A percentile compares a stretch with the other conserved stretches of the same genome.
phyloP scores from a whole-genome alignment of 2,329 filamentous ascomycete genomes.

The Aureobasidium sp. region DNA sequence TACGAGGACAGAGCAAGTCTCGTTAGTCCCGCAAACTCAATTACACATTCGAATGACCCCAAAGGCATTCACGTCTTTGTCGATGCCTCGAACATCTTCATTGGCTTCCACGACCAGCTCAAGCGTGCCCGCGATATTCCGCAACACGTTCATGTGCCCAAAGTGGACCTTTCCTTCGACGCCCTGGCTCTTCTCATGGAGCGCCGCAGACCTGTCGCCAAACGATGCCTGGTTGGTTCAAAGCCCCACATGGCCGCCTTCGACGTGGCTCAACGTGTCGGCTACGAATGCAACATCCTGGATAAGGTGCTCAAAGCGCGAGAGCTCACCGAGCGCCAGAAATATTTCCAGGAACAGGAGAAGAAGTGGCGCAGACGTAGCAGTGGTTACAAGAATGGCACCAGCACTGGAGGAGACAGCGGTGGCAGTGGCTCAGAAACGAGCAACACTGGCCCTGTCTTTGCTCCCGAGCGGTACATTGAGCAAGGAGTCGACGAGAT shows the following conservation, averaged over 20 bases:
- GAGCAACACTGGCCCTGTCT: slow-evolving; percentile 28
- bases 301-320: slow-evolving; percentile 63
- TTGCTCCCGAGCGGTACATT: slow-evolving; percentile 49
- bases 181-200: slow-evolving; percentile 70
- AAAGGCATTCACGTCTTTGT: slow-evolving; percentile 60
- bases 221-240: slow-evolving; percentile 71
- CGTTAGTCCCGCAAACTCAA: slow-evolving; percentile 35
- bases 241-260: slow-evolving; percentile 53
- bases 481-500: slow-evolving; percentile 96
- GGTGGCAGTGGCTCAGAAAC: slow-evolving; percentile 40
- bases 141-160: slow-evolving; percentile 46
- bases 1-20: slow-evolving; percentile 35
- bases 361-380: slow-evolving; percentile 4
- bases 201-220: slow-evolving; percentile 60
- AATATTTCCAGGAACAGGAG: slow-evolving; percentile 42
- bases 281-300: slow-evolving; percentile 68
- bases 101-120: slow-evolving; percentile 72
- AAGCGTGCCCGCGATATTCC: slow-evolving; percentile 55
- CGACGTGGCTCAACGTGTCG: slow-evolving; percentile 56
- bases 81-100: slow-evolving; percentile 77
- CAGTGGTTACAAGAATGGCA: slow-evolving; percentile 5
- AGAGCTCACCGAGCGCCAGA: slow-evolving; percentile 46
- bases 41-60: slow-evolving; percentile 32
- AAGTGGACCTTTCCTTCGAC: slow-evolving; percentile 65
- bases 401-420: slow-evolving; percentile 18